Percentiles rank a stretch among this genome's conserved stretches.
phyloP scores from a whole-genome alignment of 192 early-diverging fungal species.

The Coemansia umbellata region DNA sequence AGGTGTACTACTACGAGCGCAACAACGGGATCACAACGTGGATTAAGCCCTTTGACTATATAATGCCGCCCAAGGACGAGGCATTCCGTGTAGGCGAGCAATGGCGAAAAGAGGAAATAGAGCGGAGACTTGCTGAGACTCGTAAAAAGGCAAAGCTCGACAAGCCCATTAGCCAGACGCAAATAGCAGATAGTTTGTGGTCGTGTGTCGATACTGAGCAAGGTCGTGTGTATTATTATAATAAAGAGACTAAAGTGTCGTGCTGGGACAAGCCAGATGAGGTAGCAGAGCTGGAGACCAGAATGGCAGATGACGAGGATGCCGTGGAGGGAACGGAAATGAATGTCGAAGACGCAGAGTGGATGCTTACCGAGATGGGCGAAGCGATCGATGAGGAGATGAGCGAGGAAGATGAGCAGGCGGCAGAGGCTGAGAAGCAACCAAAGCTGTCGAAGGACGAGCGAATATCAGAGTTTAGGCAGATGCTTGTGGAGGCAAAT shows the following conservation, averaged over 20 bases:
- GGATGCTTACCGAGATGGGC: slow-evolving; percentile 48
- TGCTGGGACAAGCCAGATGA: slow-evolving; percentile 22
- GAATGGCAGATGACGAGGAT: background rate
- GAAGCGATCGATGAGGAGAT: background rate
- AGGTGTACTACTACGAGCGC: slow-evolving; percentile 43
- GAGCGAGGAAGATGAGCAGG: slow-evolving; percentile 1
- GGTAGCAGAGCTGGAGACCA: background rate
- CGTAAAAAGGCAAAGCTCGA: slow-evolving; percentile 17
- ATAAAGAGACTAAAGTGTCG: slow-evolving; percentile 9
- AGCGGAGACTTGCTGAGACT: slow-evolving; percentile 1
- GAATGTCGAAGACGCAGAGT: slow-evolving; percentile 43
- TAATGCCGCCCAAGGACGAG: background rate
- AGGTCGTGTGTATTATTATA: slow-evolving; percentile 32
- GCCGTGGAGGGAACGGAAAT: slow-evolving; percentile 23
- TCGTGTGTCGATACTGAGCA: slow-evolving; percentile 27
- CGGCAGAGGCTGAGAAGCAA: background rate
- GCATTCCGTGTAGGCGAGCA: slow-evolving; percentile 6
- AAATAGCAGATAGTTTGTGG: slow-evolving; percentile 2
- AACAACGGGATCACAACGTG: slow-evolving; percentile 39
- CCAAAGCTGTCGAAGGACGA: slow-evolving; percentile 7
- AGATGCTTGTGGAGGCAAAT: slow-evolving; percentile 20
- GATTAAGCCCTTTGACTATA: slow-evolving; percentile 44
- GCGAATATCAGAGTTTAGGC: slow-evolving; percentile 11
- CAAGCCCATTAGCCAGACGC: slow-evolving; percentile 1
- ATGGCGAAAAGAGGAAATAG: slow-evolving; percentile 12